Conservation (phyloP, 1,284 basidiomycete genomes). For the Phylloboletellus chloephorus region DNA sequence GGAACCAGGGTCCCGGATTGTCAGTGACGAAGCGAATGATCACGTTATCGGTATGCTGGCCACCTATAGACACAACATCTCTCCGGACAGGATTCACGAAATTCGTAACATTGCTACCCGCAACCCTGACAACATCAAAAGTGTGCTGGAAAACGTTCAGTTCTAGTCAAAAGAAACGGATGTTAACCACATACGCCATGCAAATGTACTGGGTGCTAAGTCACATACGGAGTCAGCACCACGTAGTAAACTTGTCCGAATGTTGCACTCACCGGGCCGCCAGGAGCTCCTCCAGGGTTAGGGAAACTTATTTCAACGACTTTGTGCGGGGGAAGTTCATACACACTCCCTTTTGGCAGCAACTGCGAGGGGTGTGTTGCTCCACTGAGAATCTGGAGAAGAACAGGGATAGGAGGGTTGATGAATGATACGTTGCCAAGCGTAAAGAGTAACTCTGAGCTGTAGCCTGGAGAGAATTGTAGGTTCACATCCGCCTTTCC, state of each 20-base stretch:
- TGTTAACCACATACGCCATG: constrained; percentile 30
- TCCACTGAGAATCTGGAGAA: constrained; percentile 39
- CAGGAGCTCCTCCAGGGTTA: constrained; percentile 17
- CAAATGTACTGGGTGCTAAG: constrained; percentile 32
- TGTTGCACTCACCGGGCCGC: constrained; percentile 31
- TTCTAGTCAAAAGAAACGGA: background rate
- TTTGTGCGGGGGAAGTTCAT: constrained; percentile 28
- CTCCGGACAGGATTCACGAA: constrained; percentile 28
- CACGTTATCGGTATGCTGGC: constrained; percentile 29
- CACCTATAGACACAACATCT: constrained; percentile 24
- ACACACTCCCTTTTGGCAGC: constrained; percentile 31
- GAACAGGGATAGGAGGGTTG: constrained; percentile 28
- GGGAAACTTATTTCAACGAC: constrained; percentile 34
- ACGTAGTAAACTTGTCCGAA: background rate
- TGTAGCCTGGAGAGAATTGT: constrained; percentile 15
- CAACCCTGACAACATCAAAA: constrained; percentile 24
- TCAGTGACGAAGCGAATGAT: constrained; percentile 44
- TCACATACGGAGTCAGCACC: constrained; percentile 3
- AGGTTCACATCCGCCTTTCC: constrained; percentile 31
- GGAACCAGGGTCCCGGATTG: constrained; percentile 46
- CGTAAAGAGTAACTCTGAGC: background rate
- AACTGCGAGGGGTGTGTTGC: constrained; percentile 25
- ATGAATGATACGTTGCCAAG: constrained; percentile 18
- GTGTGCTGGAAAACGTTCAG: constrained; percentile 15
- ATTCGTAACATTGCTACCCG: constrained; percentile 18